Percentiles rank a stretch among this genome's conserved stretches.
phyloP scores from a whole-genome alignment of 345 rosid genomes.

The Angophora floribunda region DNA sequence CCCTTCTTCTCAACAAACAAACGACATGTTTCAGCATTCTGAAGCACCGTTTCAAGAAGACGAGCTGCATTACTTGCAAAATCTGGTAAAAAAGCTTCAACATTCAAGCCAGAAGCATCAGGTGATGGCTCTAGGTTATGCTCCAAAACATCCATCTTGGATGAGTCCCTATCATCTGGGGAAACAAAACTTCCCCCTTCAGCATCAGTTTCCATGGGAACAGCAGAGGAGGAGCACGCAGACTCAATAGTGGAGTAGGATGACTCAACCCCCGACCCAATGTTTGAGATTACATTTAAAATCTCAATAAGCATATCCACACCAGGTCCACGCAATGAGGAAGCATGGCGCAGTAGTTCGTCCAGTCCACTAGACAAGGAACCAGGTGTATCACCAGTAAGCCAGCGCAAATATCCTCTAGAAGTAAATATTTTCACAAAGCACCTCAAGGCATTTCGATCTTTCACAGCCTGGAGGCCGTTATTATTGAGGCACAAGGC shows the following conservation, averaged over 20 bases:
- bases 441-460: constrained; percentile 78
- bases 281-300: constrained; percentile 39
- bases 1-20: constrained; percentile 95
- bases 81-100: constrained; percentile 76
- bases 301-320: constrained; percentile 93
- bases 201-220: constrained; percentile 89
- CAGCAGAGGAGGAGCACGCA: constrained; percentile 27
- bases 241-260: constrained; percentile 32
- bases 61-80: constrained; percentile 74
- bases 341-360: constrained; percentile 90
- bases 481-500: constrained; percentile 84
- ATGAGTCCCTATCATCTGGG: constrained; percentile 26
- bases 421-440: constrained; percentile 92
- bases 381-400: constrained; percentile 73
- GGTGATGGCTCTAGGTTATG: constrained; percentile 42
- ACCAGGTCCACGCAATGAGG: constrained; percentile 76
- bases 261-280: constrained; percentile 64
- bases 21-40: constrained; percentile 90
- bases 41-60: constrained; percentile 90
- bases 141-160: constrained; percentile 39
- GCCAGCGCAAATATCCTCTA: constrained; percentile 64
- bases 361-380: constrained; percentile 86
- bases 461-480: constrained; percentile 89
- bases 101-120: constrained; percentile 35
- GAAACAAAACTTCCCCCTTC: constrained; percentile 38